Evolutionary conservation across 768 basidiomycete species (phyloP).

Genomic region (Tulasnella sp.): DNA sequence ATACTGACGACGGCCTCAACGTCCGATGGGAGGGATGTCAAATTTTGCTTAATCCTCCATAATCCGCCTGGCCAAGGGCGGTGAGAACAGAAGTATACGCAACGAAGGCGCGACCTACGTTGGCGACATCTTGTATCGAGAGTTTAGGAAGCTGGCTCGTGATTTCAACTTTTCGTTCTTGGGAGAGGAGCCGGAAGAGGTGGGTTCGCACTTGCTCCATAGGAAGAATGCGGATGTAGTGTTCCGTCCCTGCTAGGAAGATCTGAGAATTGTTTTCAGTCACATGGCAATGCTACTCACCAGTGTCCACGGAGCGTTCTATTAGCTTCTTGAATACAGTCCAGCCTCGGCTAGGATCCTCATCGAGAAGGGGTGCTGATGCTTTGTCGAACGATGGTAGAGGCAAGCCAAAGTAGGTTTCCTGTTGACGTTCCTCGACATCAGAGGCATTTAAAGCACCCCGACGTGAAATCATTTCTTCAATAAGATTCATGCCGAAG

Average conservation of each 20-base stretch:
- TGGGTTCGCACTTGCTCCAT: background rate
- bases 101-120: background rate
- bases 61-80: background rate
- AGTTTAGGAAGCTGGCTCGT: background rate
- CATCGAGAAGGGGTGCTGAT: constrained; percentile 25
- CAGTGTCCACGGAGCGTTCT: background rate
- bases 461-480: constrained; percentile 18
- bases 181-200: background rate
- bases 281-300: background rate
- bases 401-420: constrained; percentile 3
- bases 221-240: background rate
- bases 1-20: background rate
- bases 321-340: background rate
- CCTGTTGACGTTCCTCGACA: background rate
- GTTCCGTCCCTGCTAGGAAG: background rate
- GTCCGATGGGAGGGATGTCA: background rate
- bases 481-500: constrained; percentile 49
- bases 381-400: constrained; percentile 35
- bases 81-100: background rate
- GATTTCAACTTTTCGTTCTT: background rate
- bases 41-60: background rate
- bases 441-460: background rate
- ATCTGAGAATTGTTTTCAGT: background rate
- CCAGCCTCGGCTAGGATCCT: background rate
- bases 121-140: background rate